These are phyloP conservation scores for Areca catechu DNA, from an alignment of 176 grass and related monocot genomes.

Conservation along the genomic window DNA sequence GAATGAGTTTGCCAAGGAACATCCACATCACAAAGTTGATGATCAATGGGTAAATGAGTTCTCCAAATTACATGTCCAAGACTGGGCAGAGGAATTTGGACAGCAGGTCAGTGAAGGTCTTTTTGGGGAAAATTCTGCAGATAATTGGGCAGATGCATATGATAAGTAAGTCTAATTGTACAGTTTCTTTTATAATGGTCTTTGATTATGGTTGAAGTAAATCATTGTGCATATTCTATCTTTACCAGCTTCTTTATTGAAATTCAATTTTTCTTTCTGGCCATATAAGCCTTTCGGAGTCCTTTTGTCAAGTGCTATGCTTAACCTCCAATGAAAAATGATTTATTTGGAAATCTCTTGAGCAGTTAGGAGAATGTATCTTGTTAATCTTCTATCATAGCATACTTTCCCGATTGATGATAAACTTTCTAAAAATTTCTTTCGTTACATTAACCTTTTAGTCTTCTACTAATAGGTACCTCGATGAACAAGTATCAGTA, in stretches of 20 bases:
- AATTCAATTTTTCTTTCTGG: no score
- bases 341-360: no score
- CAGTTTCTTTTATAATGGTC: background rate
- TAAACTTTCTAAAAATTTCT: background rate
- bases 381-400: no score
- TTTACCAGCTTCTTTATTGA: no score
- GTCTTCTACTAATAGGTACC: slow-evolving; percentile 34
- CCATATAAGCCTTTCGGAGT: no score
- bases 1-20: slow-evolving; percentile 64
- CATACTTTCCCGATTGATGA: no score
- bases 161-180: slow-evolving; percentile 37
- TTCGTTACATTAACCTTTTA: slow-evolving; percentile 9
- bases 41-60: slow-evolving; percentile 88
- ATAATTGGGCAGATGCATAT: slow-evolving; percentile 54
- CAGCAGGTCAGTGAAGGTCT: slow-evolving; percentile 39
- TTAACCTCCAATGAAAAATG: no score
- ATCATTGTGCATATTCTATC: no score
- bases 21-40: slow-evolving; percentile 49
- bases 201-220: no score
- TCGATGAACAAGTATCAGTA: slow-evolving; percentile 38
- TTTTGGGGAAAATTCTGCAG: slow-evolving; percentile 60
- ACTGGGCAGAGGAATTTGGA: slow-evolving; percentile 84
- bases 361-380: no score
- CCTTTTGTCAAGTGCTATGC: no score
- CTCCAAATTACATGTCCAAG: slow-evolving; percentile 80